A percentile compares a stretch with the other conserved stretches of the same genome.
Evolutionary conservation across 345 rosid species (phyloP).

Genomic region (Luvunga scandens): DNA sequence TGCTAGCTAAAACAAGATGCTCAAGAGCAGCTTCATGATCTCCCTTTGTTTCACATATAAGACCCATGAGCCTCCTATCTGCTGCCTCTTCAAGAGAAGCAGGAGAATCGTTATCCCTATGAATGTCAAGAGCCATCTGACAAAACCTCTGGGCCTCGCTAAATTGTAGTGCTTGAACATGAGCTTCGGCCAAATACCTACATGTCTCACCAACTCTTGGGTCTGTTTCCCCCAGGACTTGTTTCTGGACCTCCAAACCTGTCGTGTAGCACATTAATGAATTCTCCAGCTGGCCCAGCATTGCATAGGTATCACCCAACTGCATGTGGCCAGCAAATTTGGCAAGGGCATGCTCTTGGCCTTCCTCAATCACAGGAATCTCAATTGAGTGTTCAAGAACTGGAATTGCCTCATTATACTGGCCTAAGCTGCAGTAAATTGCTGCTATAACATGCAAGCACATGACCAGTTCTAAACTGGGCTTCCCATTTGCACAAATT

Average conservation of each 20-base stretch:
- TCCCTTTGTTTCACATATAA: slow-evolving; percentile 83
- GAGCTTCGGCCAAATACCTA: slow-evolving; percentile 82
- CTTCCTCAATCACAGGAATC: slow-evolving; percentile 62
- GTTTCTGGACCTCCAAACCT: slow-evolving; percentile 73
- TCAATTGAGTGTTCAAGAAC: slow-evolving; percentile 70
- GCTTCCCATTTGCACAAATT: slow-evolving; percentile 51
- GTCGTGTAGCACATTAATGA: slow-evolving; percentile 66
- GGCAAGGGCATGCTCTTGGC: slow-evolving; percentile 83
- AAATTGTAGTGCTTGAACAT: slow-evolving; percentile 79
- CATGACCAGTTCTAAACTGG: slow-evolving; percentile 77
- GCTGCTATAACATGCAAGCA: slow-evolving; percentile 87
- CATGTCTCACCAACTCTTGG: slow-evolving; percentile 83
- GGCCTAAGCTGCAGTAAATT: slow-evolving; percentile 71
- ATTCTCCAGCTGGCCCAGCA: slow-evolving; percentile 81
- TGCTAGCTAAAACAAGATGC: slow-evolving; percentile 89
- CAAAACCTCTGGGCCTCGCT: slow-evolving; percentile 77
- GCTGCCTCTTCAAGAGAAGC: slow-evolving; percentile 84
- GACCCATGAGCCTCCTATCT: slow-evolving; percentile 92
- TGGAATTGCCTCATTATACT: slow-evolving; percentile 72
- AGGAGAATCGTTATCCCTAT: slow-evolving; percentile 55
- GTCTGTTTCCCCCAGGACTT: slow-evolving; percentile 71
- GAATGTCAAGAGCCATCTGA: slow-evolving; percentile 67
- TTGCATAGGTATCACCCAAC: slow-evolving; percentile 86
- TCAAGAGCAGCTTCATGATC: slow-evolving; percentile 82
- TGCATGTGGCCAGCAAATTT: slow-evolving; percentile 94